A percentile compares a stretch with the other conserved stretches of the same genome.
phyloP scores from a whole-genome alignment of 352 stramenopile species.

The Saprolegnia diclina region DNA sequence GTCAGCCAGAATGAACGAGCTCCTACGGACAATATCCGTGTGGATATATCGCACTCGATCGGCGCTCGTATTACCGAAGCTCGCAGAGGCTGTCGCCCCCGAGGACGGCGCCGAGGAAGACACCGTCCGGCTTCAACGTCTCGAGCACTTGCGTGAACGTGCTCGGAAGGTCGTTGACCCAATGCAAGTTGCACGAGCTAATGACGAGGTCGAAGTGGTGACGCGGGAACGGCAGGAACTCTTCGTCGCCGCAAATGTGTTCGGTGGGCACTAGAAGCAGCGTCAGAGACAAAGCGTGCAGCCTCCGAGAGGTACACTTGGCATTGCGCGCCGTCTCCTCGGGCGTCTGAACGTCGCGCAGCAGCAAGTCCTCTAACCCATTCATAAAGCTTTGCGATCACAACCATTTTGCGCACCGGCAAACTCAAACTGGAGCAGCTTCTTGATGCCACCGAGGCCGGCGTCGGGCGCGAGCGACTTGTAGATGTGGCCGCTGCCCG shows the following conservation, averaged over 20 bases:
- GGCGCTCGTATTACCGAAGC: slow-evolving; percentile 52
- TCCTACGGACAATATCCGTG: slow-evolving; percentile 35
- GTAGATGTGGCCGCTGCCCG: slow-evolving; percentile 76
- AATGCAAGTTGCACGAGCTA: slow-evolving; percentile 92
- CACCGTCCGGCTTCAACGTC: slow-evolving; percentile 94
- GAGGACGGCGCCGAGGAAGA: slow-evolving; percentile 94
- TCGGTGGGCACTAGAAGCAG: slow-evolving; percentile 51
- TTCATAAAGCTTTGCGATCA: neutral
- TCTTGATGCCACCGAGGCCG: slow-evolving; percentile 62
- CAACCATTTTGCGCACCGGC: slow-evolving; percentile 34
- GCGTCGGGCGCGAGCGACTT: slow-evolving; percentile 71
- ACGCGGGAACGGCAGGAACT: slow-evolving; percentile 92
- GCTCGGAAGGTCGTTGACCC: slow-evolving; percentile 94
- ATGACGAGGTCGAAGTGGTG: slow-evolving; percentile 96
- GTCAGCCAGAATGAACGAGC: slow-evolving; percentile 91
- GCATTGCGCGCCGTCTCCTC: slow-evolving; percentile 24
- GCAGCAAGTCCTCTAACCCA: slow-evolving; percentile 59
- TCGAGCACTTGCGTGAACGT: slow-evolving; percentile 52
- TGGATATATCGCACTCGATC: neutral
- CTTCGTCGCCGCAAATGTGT: slow-evolving; percentile 85
- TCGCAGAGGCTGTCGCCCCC: slow-evolving; percentile 94
- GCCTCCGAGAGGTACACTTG: slow-evolving; percentile 3
- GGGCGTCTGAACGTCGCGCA: slow-evolving; percentile 42
- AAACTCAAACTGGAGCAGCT: slow-evolving; percentile 74
- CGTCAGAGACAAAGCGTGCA: slow-evolving; percentile 20